Conservation (phyloP, 2,329 filamentous ascomycete genomes). For the Aciculosporium take region DNA sequence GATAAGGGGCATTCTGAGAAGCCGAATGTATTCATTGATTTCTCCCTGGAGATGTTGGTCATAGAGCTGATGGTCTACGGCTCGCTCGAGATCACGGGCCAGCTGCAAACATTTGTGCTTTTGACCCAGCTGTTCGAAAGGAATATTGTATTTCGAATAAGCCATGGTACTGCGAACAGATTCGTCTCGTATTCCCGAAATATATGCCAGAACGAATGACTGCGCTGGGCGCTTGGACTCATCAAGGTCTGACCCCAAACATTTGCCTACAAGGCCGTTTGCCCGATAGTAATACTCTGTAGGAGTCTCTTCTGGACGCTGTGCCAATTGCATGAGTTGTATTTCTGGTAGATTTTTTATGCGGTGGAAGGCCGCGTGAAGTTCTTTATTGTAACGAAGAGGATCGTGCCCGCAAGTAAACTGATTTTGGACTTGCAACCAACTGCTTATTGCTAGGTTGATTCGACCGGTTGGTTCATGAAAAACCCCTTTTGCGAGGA, state of each 20-base stretch:
- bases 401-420: conserved; percentile 30
- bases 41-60: conserved; percentile 18
- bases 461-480: conserved; percentile 14
- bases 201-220: conserved; percentile 29
- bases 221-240: conserved; percentile 3
- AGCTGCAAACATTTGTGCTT: conserved; percentile 43
- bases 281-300: conserved; percentile 34
- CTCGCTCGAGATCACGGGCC: conserved; percentile 39
- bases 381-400: conserved; percentile 35
- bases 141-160: conserved; percentile 7
- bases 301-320: conserved; percentile 38
- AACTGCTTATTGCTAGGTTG: conserved; percentile 25
- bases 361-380: conserved; percentile 32
- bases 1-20: conserved; percentile 29
- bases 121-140: conserved; percentile 28
- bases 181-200: conserved; percentile 35
- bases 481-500: conserved; percentile 10
- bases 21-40: conserved; percentile 34
- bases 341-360: conserved; percentile 38
- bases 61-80: conserved; percentile 35
- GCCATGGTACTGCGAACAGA: conserved; percentile 29
- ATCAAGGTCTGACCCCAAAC: conserved; percentile 22
- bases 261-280: conserved; percentile 15
- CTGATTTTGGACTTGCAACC: conserved; percentile 30
- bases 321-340: conserved; percentile 38